A percentile compares a stretch with the other conserved stretches of the same genome.
These are phyloP conservation scores for Parafenestella ontariensis DNA, from an alignment of 2,329 filamentous ascomycete genomes.

Conservation along the genomic window DNA sequence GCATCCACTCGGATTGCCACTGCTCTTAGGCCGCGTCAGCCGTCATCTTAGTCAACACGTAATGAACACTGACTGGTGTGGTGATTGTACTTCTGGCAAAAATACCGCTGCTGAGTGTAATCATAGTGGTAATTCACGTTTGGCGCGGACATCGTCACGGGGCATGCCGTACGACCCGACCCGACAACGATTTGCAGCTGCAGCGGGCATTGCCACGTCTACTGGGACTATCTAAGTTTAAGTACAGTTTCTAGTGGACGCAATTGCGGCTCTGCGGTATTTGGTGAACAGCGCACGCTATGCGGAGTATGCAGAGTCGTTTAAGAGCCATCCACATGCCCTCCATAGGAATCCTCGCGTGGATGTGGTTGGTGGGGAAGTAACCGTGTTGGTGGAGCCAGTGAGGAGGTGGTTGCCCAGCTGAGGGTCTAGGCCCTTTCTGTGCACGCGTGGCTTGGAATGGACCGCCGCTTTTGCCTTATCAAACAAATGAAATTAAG, in stretches of 20 bases:
- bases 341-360: background rate
- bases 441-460: background rate
- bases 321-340: background rate
- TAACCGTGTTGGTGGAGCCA: background rate
- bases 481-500: no score
- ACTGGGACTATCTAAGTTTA: background rate
- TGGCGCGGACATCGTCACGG: background rate
- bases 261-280: conserved; percentile 1
- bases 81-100: background rate
- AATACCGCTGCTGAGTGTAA: background rate
- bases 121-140: background rate
- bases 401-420: background rate
- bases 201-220: background rate
- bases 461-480: background rate
- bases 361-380: background rate
- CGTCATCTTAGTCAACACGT: background rate
- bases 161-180: background rate
- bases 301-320: background rate
- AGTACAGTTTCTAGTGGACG: background rate
- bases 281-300: background rate
- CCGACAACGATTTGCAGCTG: background rate
- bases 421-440: background rate
- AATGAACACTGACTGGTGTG: background rate
- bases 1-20: background rate
- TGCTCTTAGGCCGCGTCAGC: background rate